Conservation (phyloP, 2,329 filamentous ascomycete species). For the Hypoxylon sp. region DNA sequence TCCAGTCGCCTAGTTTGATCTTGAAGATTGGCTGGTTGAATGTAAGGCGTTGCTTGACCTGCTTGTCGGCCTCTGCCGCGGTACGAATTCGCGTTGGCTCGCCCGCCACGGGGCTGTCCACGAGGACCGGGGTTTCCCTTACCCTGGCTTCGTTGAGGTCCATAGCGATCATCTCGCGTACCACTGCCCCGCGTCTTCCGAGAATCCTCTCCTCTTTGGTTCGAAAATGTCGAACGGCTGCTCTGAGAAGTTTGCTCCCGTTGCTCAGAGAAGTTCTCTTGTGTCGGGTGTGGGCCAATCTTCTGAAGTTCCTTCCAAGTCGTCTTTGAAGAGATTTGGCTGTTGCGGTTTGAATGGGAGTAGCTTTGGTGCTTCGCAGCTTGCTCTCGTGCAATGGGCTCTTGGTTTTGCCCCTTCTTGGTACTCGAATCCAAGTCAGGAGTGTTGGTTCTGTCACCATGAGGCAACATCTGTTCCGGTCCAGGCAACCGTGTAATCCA, state of each 20-base stretch:
- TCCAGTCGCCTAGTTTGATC: background rate
- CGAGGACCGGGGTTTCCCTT: background rate
- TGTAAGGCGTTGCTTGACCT: background rate
- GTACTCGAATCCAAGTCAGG: background rate
- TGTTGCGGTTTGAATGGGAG: background rate
- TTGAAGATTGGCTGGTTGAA: background rate
- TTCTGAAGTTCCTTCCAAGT: background rate
- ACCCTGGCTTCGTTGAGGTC: background rate
- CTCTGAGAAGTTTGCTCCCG: background rate
- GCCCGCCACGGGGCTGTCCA: background rate
- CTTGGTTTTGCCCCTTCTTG: background rate
- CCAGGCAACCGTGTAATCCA: slow-evolving; percentile 25
- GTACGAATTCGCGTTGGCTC: background rate
- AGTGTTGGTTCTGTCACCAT: background rate
- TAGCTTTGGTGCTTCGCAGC: background rate
- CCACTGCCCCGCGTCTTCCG: background rate
- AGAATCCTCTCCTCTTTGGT: background rate
- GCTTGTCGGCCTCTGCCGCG: background rate
- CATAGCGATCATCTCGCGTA: background rate
- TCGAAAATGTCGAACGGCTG: background rate
- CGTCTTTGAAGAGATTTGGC: background rate
- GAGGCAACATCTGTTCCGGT: slow-evolving; percentile 16
- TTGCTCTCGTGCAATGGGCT: background rate
- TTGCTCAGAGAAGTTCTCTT: background rate
- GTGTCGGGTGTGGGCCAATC: no score